Conservation (phyloP, 352 stramenopile genomes). For the Blastocystis sp. region DNA sequence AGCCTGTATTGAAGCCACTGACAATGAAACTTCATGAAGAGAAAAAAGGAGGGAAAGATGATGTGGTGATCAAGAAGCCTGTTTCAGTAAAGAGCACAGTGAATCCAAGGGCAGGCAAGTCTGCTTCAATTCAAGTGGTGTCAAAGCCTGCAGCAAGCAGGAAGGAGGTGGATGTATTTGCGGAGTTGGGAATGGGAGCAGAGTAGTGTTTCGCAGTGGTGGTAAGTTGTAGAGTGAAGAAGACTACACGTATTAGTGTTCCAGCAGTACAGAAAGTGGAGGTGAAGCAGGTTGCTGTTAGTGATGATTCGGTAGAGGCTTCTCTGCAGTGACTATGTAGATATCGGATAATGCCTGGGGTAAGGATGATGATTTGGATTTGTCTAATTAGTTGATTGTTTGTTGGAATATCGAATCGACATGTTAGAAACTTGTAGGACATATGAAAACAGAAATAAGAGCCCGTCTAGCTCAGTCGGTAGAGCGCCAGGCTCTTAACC, state of each 20-base stretch:
- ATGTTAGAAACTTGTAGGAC: background rate
- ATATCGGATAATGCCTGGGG: background rate
- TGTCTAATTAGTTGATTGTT: background rate
- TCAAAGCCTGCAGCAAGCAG: background rate
- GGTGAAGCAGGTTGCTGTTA: background rate
- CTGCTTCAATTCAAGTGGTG: background rate
- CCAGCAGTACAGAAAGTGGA: background rate
- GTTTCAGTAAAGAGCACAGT: background rate
- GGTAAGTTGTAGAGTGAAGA: slow-evolving; percentile 53
- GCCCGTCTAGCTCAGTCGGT: slow-evolving; percentile 61
- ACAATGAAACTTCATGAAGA: background rate
- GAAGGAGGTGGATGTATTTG: background rate
- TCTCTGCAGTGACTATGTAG: background rate
- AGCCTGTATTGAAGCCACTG: background rate
- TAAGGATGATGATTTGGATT: slow-evolving; percentile 34
- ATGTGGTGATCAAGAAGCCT: background rate
- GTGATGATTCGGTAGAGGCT: background rate
- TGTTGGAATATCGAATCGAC: background rate
- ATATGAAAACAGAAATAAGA: background rate
- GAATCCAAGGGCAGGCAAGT: background rate
- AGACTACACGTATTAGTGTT: background rate
- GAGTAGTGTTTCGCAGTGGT: background rate
- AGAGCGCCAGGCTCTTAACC: slow-evolving; percentile 61
- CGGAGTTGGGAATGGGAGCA: slow-evolving; percentile 18
- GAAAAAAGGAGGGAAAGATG: background rate